Conservation (phyloP, 192 early-diverging fungal species). For the Backusella westeae region DNA sequence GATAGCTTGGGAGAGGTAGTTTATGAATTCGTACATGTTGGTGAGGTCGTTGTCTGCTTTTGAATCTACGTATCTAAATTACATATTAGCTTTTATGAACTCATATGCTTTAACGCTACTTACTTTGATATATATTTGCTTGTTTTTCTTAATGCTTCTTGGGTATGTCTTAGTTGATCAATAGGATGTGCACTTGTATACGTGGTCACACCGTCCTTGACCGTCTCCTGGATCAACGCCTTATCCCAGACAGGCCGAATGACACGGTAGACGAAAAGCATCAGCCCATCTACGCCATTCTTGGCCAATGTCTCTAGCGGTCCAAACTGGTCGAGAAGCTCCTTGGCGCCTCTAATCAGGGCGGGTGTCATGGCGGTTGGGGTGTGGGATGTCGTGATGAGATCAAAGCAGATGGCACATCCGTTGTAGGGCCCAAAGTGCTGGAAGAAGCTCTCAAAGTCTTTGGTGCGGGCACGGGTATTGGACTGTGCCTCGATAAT, state of each 20-base stretch:
- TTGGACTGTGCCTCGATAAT: constrained; percentile 24
- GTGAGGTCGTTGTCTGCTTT: not conserved
- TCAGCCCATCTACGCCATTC: not conserved
- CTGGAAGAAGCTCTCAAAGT: not conserved
- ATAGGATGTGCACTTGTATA: constrained; percentile 1
- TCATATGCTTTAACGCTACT: not conserved
- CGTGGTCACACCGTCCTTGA: not conserved
- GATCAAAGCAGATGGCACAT: not conserved
- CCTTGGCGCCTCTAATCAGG: not conserved
- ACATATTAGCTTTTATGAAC: not conserved
- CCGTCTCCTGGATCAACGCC: not conserved
- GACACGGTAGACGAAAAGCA: constrained; percentile 1
- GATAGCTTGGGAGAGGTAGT: not conserved
- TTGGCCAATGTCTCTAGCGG: not conserved
- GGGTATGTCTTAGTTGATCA: not conserved
- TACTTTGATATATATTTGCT: not conserved
- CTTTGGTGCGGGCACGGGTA: not conserved
- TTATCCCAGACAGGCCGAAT: not conserved
- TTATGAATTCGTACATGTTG: not conserved
- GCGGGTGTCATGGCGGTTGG: not conserved
- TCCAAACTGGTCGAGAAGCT: not conserved
- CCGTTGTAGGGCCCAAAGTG: not conserved
- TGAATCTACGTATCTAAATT: not conserved
- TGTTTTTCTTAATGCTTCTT: not conserved
- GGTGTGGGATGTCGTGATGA: not conserved